Evolutionary conservation across 352 stramenopile species (phyloP).

Genomic region (Aphanomyces astaci): DNA sequence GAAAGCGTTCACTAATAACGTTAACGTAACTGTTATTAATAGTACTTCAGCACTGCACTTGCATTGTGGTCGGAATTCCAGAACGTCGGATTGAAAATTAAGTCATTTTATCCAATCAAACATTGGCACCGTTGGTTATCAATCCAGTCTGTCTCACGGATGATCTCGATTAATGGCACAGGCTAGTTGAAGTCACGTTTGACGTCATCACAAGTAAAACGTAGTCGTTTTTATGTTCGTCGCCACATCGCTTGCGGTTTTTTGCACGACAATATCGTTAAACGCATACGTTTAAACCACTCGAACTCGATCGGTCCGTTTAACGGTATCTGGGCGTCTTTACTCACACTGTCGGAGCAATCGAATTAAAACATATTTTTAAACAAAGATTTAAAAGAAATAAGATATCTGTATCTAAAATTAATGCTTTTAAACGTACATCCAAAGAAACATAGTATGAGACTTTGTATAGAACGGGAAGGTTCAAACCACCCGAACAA

Average conservation of each 20-base stretch:
- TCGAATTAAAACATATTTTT: neutral
- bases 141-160: neutral
- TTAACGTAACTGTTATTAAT: no score
- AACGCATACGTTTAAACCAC: neutral
- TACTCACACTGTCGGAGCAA: neutral
- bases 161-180: neutral
- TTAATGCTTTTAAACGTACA: slow-evolving; percentile 6
- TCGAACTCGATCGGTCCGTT: neutral
- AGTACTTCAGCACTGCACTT: no score
- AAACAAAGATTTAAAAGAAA: neutral
- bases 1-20: no score
- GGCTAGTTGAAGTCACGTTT: neutral
- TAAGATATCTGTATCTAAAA: neutral
- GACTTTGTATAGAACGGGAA: neutral
- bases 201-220: neutral
- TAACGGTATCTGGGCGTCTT: neutral
- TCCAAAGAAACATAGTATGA: neutral
- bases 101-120: neutral
- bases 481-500: neutral
- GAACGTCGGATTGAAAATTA: neutral
- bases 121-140: neutral
- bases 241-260: no score
- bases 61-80: neutral
- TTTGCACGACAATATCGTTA: neutral
- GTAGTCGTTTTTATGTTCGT: neutral